phyloP scores from a whole-genome alignment of 139 green algal species.

The Tetradesmus lagerheimii region DNA sequence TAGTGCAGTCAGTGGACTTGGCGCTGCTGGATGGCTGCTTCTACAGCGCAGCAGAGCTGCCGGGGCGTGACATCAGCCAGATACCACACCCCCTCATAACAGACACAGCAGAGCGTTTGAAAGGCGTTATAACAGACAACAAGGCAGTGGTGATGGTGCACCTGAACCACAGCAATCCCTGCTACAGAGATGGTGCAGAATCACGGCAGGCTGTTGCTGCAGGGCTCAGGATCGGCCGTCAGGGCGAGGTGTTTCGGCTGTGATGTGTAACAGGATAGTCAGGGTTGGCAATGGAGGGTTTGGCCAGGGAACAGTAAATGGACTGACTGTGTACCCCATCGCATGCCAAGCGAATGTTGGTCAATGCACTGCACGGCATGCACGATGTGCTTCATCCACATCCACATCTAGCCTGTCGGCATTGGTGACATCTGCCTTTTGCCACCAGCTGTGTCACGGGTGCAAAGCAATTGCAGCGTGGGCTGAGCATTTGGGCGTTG shows the following conservation, averaged over 20 bases:
- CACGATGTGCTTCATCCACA: no score
- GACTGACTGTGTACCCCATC: no score
- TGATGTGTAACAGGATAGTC: neutral
- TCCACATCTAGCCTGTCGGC: no score
- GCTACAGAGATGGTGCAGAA: slow-evolving; percentile 7
- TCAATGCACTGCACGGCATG: no score
- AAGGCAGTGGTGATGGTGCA: slow-evolving; percentile 47
- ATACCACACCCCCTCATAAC: slow-evolving; percentile 47
- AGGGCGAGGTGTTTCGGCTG: neutral
- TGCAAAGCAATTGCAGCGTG: no score
- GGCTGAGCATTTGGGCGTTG: no score
- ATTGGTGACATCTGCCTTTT: no score
- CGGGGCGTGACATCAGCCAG: slow-evolving; percentile 42
- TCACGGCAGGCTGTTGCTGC: neutral
- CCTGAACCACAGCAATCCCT: slow-evolving; percentile 55
- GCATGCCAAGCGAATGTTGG: no score
- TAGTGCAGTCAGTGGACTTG: slow-evolving; percentile 5
- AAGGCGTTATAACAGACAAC: neutral
- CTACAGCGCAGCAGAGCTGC: slow-evolving; percentile 42
- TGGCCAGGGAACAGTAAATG: no score
- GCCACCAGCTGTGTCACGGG: no score
- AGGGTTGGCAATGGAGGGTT: neutral
- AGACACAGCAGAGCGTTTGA: slow-evolving; percentile 31
- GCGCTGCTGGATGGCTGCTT: slow-evolving; percentile 53
- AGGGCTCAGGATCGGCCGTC: neutral